These are phyloP conservation scores for Piper betle DNA, from an alignment of 164 flowering plant genomes.

Conservation along the genomic window DNA sequence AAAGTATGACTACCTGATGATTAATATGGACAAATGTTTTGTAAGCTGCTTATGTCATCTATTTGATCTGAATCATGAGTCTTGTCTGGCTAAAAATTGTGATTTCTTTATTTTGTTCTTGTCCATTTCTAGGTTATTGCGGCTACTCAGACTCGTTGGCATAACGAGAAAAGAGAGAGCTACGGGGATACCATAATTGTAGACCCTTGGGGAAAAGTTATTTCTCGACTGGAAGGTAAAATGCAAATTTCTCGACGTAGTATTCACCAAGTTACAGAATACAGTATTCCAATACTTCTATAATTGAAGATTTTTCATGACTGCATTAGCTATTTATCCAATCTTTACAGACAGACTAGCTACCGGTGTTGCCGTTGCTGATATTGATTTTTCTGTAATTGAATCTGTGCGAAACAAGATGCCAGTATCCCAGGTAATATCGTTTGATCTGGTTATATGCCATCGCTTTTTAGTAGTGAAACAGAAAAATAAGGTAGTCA, in stretches of 20 bases:
- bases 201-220: constrained; percentile 88
- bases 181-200: constrained; percentile 77
- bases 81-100: no score
- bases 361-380: constrained; percentile 73
- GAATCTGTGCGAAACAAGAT: constrained; percentile 66
- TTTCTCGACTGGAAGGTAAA: constrained; percentile 70
- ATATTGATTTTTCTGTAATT: constrained; percentile 62
- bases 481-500: no score
- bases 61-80: no score
- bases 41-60: no score
- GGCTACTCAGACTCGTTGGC: constrained; percentile 78
- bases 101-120: no score
- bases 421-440: constrained; percentile 64
- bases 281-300: not conserved
- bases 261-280: not conserved
- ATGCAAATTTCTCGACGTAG: not conserved
- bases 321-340: no score
- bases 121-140: constrained; percentile 47
- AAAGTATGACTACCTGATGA: no score
- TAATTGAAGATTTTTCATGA: not conserved
- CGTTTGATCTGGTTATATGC: no score
- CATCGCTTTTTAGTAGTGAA: no score
- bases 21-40: no score
- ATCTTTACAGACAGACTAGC: constrained; percentile 52
- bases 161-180: constrained; percentile 82